Evolutionary conservation across 495 filamentous ascomycete species (phyloP).

Genomic region (Massariosphaeria phaeospora): DNA sequence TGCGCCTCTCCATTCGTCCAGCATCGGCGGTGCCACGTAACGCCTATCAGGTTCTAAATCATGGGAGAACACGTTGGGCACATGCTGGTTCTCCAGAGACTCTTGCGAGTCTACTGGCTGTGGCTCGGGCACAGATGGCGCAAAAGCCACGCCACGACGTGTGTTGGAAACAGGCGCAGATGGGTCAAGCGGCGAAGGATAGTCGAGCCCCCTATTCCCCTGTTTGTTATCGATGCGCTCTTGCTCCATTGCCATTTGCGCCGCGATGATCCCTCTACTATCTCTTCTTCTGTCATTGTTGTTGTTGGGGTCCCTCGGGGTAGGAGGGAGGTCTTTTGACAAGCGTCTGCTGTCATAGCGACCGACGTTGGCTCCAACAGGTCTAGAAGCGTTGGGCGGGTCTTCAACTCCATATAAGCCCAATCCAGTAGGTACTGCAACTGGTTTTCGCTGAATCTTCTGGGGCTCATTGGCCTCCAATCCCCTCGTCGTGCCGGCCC

Average conservation of each 20-base stretch:
- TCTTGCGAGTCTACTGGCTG: neutral
- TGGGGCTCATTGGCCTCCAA: conserved; percentile 1
- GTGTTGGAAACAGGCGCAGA: conserved; percentile 16
- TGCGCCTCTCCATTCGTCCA: conserved; percentile 40
- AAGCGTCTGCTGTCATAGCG: conserved; percentile 28
- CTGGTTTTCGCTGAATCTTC: conserved; percentile 13
- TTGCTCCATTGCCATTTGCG: conserved; percentile 32
- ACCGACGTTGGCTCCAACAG: conserved; percentile 3
- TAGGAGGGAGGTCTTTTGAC: conserved; percentile 30
- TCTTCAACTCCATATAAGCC: conserved; percentile 26
- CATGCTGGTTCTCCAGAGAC: conserved; percentile 24
- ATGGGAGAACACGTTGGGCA: conserved; percentile 33
- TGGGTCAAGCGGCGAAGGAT: neutral
- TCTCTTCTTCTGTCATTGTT: conserved; percentile 19
- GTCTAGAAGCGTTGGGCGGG: conserved; percentile 7
- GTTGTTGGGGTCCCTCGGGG: conserved; percentile 4
- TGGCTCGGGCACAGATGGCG: conserved; percentile 6
- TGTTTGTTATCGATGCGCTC: conserved; percentile 27
- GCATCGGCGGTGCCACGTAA: conserved; percentile 29
- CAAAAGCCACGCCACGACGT: conserved; percentile 33
- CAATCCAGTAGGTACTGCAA: conserved; percentile 19
- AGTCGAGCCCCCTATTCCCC: conserved; percentile 13
- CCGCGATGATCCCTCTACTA: conserved; percentile 28
- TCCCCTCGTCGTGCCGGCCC: neutral
- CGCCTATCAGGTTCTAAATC: conserved; percentile 29